phyloP scores from a whole-genome alignment of 1,284 basidiomycete genomes.

The Apiotrichum laibachii region DNA sequence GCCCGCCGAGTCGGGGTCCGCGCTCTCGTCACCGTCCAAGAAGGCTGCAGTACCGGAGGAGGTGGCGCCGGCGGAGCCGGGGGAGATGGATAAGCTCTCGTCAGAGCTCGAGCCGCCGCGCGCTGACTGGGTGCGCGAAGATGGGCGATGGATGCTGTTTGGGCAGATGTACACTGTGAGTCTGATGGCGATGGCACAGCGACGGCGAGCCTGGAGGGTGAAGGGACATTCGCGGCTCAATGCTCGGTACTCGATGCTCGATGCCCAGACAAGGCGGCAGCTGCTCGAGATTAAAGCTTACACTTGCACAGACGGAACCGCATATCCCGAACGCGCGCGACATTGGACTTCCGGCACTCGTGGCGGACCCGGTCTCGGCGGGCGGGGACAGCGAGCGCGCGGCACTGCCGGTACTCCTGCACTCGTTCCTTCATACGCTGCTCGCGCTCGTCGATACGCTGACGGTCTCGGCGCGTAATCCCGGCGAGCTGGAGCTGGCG shows the following conservation, averaged over 20 bases:
- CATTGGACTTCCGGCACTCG: constrained; percentile 34
- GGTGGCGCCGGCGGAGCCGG: constrained; percentile 7
- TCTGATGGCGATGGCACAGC: neutral
- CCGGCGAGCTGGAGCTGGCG: constrained; percentile 35
- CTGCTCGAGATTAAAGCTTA: neutral
- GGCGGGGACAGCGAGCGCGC: constrained; percentile 21
- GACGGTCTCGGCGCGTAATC: constrained; percentile 38
- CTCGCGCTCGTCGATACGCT: constrained; percentile 40
- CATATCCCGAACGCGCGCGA: constrained; percentile 34
- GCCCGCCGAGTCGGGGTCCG: neutral
- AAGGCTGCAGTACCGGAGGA: neutral
- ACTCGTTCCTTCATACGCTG: constrained; percentile 46
- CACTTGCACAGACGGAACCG: constrained; percentile 27
- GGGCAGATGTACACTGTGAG: constrained; percentile 44
- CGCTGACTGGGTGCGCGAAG: constrained; percentile 41
- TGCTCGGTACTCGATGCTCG: too few relatives aligned
- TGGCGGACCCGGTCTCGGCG: constrained; percentile 21
- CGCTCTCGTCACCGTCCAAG: neutral
- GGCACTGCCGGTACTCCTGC: constrained; percentile 34
- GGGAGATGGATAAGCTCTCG: constrained; percentile 22
- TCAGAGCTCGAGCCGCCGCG: constrained; percentile 29
- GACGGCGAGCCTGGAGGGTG: neutral
- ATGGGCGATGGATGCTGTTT: constrained; percentile 46
- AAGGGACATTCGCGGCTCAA: neutral
- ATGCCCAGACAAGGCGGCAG: too few relatives aligned